These are phyloP conservation scores for Eucalyptus viminalis DNA, from an alignment of 345 rosid genomes.

Conservation along the genomic window DNA sequence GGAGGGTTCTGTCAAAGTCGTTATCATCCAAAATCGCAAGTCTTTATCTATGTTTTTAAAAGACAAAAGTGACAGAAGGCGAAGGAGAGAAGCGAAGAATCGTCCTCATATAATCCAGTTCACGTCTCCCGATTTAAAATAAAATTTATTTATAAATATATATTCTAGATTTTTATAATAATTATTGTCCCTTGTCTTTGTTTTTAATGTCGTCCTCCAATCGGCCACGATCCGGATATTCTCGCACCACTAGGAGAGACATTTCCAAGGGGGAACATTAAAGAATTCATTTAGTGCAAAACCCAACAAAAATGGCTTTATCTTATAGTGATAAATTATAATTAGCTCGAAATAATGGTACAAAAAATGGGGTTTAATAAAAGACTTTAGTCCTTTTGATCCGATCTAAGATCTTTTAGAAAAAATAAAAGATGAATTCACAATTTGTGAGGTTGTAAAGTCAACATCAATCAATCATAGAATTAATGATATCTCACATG, in stretches of 20 bases:
- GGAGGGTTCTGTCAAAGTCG: neutral
- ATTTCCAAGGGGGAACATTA: neutral
- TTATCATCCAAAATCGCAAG: neutral
- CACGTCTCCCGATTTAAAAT: neutral
- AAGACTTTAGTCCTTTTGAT: neutral
- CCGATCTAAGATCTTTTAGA: neutral
- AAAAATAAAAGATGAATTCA: neutral
- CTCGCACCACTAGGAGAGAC: neutral
- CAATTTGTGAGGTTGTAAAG: neutral
- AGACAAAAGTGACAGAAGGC: neutral
- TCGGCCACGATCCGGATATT: neutral
- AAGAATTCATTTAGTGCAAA: neutral
- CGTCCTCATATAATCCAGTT: neutral
- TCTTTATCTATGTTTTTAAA: neutral
- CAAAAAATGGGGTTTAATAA: neutral
- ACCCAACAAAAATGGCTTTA: neutral
- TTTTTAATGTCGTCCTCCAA: neutral
- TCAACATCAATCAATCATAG: neutral
- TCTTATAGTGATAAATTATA: neutral
- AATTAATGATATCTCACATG: neutral
- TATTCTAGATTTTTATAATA: neutral
- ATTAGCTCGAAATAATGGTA: neutral
- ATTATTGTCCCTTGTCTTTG: neutral
- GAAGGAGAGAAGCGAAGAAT: neutral
- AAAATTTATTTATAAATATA: rapidly evolving